Conservation (phyloP, 2,329 filamentous ascomycete genomes). For the Phialocephala sp. region DNA sequence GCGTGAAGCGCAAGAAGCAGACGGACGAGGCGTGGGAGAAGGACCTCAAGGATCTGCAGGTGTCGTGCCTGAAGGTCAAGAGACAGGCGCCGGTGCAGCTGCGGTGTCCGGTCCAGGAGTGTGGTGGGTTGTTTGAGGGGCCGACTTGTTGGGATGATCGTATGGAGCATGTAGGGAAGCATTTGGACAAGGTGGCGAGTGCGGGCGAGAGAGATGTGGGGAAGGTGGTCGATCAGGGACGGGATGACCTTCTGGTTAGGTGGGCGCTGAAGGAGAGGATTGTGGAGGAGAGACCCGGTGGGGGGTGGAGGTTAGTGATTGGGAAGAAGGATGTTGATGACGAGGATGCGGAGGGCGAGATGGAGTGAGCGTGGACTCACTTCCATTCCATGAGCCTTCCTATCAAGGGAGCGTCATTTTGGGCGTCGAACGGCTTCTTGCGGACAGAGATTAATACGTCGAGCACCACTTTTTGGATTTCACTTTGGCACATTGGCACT, state of each 20-base stretch:
- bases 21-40: slow-evolving; percentile 53
- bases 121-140: slow-evolving; percentile 64
- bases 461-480: too few relatives aligned
- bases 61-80: slow-evolving; percentile 63
- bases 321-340: not conserved
- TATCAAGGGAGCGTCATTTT: too few relatives aligned
- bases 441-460: too few relatives aligned
- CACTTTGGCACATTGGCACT: too few relatives aligned
- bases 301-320: not conserved
- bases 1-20: slow-evolving; percentile 43
- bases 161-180: slow-evolving; percentile 86
- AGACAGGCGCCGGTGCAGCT: slow-evolving; percentile 66
- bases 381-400: too few relatives aligned
- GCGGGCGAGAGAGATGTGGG: slow-evolving; percentile 4
- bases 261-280: slow-evolving; percentile 29
- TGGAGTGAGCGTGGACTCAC: slow-evolving; percentile 10
- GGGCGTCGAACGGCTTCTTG: too few relatives aligned
- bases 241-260: slow-evolving; percentile 32
- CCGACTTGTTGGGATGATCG: slow-evolving; percentile 74
- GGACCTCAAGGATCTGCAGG: slow-evolving; percentile 60
- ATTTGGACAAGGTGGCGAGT: slow-evolving; percentile 66
- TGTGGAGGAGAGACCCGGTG: not conserved
- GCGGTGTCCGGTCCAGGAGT: slow-evolving; percentile 66
- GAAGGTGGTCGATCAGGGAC: slow-evolving; percentile 3
- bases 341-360: slow-evolving; percentile 13